Conservation (phyloP, 148 eudicot genomes). For the Polygonum aviculare region DNA sequence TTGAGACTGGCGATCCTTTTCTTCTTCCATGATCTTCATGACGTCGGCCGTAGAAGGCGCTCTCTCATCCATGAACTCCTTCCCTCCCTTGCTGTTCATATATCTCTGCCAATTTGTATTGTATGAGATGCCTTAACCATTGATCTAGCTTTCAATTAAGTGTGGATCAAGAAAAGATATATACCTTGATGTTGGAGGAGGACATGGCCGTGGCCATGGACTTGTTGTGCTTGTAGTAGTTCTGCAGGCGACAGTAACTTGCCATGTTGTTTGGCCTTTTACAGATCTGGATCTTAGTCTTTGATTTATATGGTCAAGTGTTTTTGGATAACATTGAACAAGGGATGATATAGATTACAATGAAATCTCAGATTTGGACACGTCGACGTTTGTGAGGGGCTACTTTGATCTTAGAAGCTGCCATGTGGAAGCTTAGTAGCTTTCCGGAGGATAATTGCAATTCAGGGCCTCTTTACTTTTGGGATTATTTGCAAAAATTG, state of each 20-base stretch:
- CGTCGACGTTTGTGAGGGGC: neutral
- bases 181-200: neutral
- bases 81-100: neutral
- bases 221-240: neutral
- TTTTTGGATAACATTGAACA: too few species aligned
- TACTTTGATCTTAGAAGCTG: neutral
- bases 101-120: neutral
- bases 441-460: too few species aligned
- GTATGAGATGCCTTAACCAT: too few species aligned
- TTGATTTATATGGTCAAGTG: too few species aligned
- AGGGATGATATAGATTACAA: too few species aligned
- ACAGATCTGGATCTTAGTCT: too few species aligned
- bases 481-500: too few species aligned
- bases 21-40: neutral
- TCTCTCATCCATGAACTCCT: neutral
- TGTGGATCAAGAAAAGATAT: neutral
- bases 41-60: neutral
- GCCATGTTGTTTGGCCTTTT: neutral
- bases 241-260: neutral
- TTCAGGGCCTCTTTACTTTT: too few species aligned
- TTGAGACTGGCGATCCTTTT: neutral
- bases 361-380: neutral
- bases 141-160: too few species aligned
- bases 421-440: neutral
- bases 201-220: neutral